A percentile compares a stretch with the other conserved stretches of the same genome.
These are phyloP conservation scores for Pseudogymnoascus sp. DNA, from an alignment of 2,329 filamentous ascomycete genomes.

Conservation along the genomic window DNA sequence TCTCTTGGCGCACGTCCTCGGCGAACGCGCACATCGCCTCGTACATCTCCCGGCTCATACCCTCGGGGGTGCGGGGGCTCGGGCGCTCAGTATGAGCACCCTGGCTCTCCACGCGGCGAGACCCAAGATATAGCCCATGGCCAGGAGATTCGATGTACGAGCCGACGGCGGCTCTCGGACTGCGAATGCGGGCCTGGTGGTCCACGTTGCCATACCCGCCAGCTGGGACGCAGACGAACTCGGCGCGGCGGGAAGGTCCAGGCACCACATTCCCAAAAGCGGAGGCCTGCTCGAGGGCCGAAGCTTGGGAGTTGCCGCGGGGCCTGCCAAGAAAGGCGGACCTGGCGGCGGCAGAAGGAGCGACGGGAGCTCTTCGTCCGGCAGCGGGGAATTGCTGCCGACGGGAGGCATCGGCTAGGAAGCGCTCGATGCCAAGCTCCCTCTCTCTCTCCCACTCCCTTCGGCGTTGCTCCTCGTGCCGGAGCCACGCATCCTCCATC, in stretches of 20 bases:
- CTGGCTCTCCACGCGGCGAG: neutral
- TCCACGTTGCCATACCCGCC: neutral
- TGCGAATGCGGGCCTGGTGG: neutral
- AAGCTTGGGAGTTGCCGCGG: neutral
- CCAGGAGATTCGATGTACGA: neutral
- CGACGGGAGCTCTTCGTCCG: neutral
- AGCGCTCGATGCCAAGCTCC: neutral
- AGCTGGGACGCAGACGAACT: neutral
- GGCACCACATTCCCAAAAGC: conserved; percentile 4
- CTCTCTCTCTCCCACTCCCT: neutral
- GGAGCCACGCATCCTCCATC: neutral
- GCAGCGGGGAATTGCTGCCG: neutral
- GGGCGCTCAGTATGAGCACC: neutral
- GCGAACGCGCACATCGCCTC: neutral
- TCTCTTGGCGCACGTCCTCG: conserved; percentile 7
- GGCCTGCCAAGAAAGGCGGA: neutral
- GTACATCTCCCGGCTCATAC: conserved; percentile 7
- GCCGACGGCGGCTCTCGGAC: neutral
- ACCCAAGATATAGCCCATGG: neutral
- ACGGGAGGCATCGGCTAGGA: neutral
- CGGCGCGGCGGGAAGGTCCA: neutral
- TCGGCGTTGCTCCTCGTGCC: neutral
- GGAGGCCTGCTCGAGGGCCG: conserved; percentile 1
- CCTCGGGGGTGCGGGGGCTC: conserved; percentile 1
- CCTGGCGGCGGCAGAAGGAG: neutral